phyloP scores from a whole-genome alignment of 1,284 basidiomycete genomes.

The Cystobasidium slooffiae region DNA sequence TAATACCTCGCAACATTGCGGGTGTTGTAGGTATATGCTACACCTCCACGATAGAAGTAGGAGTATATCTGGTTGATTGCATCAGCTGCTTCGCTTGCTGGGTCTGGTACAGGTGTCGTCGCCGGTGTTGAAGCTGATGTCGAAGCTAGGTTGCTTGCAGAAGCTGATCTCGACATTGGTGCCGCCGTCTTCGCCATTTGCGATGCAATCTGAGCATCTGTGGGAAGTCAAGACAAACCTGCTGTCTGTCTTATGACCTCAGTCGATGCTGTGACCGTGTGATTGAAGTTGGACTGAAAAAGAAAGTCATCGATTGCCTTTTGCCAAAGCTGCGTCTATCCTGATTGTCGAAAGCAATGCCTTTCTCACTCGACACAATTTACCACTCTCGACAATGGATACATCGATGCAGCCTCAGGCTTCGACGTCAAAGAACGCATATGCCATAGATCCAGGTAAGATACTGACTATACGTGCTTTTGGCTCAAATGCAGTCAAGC shows the following conservation, averaged over 20 bases:
- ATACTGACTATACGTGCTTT: no score
- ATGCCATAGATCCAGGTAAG: constrained; percentile 34
- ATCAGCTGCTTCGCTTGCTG: not conserved
- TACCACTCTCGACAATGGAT: not conserved
- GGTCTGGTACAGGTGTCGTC: not conserved
- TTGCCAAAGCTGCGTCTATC: no score
- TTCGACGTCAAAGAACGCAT: constrained; percentile 13
- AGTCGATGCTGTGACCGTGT: no score
- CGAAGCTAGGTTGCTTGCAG: constrained; percentile 9
- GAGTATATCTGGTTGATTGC: constrained; percentile 12
- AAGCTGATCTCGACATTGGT: not conserved
- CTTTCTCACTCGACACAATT: no score
- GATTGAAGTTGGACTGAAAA: no score
- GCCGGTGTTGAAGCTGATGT: constrained; percentile 6
- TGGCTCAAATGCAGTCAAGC: not conserved
- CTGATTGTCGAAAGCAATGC: no score
- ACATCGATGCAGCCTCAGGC: constrained; percentile 9
- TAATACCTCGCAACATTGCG: constrained; percentile 20
- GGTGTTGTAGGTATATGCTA: constrained; percentile 25
- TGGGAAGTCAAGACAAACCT: no score
- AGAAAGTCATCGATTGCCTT: no score
- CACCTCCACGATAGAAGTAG: constrained; percentile 18
- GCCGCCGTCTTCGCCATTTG: constrained; percentile 2
- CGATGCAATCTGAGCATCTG: no score
- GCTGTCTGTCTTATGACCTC: no score